Evolutionary conservation across 108 stramenopile genomes (phyloP).

Genomic region (Skeletonema potamos): DNA sequence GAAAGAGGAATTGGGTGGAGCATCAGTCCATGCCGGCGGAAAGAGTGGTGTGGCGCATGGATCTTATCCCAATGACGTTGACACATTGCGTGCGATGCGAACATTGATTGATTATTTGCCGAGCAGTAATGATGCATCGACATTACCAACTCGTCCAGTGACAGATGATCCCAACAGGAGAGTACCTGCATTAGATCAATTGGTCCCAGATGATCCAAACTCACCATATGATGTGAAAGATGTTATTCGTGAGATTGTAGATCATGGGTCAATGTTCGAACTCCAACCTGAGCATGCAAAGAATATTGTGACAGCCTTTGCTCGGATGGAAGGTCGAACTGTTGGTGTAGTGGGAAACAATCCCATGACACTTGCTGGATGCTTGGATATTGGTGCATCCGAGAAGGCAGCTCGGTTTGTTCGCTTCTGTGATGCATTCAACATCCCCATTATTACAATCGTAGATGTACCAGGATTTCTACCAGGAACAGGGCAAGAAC

Average conservation of each 20-base stretch:
- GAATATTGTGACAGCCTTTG: constrained; percentile 98
- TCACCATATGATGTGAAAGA: constrained; percentile 92
- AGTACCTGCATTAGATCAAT: constrained; percentile 82
- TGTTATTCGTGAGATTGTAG: constrained; percentile 90
- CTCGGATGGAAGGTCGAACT: constrained; percentile 91
- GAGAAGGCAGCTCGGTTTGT: constrained; percentile 98
- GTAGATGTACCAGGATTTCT: constrained; percentile 99
- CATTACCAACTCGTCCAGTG: constrained; percentile 60
- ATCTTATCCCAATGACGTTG: constrained; percentile 94
- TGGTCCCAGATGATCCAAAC: constrained; percentile 99
- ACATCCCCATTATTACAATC: constrained; percentile 98
- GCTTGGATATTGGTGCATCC: constrained; percentile 95
- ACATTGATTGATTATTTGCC: constrained; percentile 93
- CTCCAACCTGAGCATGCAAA: constrained; percentile 94
- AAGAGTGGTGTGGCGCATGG: constrained; percentile 95
- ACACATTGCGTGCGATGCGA: constrained; percentile 88
- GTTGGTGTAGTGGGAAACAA: constrained; percentile 99
- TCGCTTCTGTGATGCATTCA: constrained; percentile 97
- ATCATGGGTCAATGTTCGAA: constrained; percentile 94
- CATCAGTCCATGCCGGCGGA: constrained; percentile 83
- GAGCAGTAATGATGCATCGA: constrained; percentile 82
- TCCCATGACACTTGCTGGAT: constrained; percentile 95
- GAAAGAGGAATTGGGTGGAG: constrained; percentile 98
- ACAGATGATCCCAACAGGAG: constrained; percentile 83
- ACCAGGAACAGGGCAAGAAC: constrained; percentile 93